Evolutionary conservation across 2,329 filamentous ascomycete species (phyloP).

Genomic region (Fusarium sororula): DNA sequence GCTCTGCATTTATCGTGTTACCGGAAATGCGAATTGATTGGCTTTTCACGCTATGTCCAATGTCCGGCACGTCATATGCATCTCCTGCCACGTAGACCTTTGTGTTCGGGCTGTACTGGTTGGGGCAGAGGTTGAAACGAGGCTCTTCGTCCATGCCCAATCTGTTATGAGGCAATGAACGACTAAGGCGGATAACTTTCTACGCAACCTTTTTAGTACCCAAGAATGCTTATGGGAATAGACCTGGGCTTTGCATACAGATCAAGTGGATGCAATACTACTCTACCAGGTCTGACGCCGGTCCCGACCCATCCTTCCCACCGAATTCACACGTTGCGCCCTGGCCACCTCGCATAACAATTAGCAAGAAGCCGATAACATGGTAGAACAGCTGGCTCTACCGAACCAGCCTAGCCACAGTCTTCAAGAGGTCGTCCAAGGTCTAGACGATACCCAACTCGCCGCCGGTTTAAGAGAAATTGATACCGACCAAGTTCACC

Average conservation of each 20-base stretch:
- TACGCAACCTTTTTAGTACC: rapidly evolving
- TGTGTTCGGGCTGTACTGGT: background rate
- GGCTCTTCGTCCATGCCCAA: background rate
- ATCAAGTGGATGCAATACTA: background rate
- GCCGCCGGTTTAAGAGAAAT: background rate
- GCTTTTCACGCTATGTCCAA: background rate
- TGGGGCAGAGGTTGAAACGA: background rate
- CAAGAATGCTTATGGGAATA: rapidly evolving
- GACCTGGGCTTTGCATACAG: background rate
- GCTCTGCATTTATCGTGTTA: background rate
- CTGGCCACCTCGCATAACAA: rapidly evolving
- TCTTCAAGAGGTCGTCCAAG: background rate
- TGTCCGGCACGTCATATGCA: background rate
- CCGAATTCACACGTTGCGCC: background rate
- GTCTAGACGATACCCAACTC: background rate
- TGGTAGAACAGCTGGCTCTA: background rate
- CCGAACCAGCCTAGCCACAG: background rate
- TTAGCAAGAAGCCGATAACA: background rate
- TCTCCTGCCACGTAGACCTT: background rate
- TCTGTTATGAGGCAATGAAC: background rate
- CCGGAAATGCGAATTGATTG: rapidly evolving
- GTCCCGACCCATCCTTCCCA: rapidly evolving
- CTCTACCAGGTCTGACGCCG: rapidly evolving
- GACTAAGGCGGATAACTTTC: rapidly evolving
- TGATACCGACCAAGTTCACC: background rate